These are phyloP conservation scores for Alternaria ventricosa DNA, from an alignment of 2,329 filamentous ascomycete species.

Conservation along the genomic window DNA sequence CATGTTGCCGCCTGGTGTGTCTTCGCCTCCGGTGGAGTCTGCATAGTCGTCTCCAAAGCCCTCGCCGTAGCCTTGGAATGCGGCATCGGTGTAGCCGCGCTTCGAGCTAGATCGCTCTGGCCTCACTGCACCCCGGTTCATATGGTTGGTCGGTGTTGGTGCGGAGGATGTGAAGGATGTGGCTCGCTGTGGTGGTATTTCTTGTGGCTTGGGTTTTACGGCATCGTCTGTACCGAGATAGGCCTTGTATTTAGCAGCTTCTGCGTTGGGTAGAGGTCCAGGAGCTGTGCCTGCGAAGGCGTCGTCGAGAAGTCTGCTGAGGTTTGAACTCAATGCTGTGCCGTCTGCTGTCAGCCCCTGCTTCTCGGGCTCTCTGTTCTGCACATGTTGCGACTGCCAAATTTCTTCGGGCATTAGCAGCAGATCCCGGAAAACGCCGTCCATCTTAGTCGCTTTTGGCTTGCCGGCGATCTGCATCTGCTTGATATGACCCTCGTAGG, in stretches of 20 bases:
- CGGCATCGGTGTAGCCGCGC: constrained; percentile 75
- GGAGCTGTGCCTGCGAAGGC: constrained; percentile 52
- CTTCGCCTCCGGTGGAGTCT: constrained; percentile 75
- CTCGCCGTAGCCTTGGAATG: constrained; percentile 77
- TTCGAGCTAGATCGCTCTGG: constrained; percentile 74
- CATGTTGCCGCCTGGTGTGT: constrained; percentile 55
- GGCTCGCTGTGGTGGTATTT: constrained; percentile 29
- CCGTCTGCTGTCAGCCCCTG: constrained; percentile 35
- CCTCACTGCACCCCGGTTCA: constrained; percentile 57
- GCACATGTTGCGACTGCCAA: constrained; percentile 48
- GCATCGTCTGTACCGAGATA: constrained; percentile 55
- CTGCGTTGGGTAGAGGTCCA: constrained; percentile 50
- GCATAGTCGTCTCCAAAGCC: constrained; percentile 72
- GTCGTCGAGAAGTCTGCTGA: constrained; percentile 46
- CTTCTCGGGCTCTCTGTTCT: constrained; percentile 49
- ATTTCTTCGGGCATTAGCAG: constrained; percentile 50
- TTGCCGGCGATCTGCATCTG: constrained; percentile 56
- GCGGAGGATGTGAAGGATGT: constrained; percentile 28
- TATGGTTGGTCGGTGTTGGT: constrained; percentile 44
- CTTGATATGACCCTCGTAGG: constrained; percentile 62
- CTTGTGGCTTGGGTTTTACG: constrained; percentile 36
- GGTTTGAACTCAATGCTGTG: constrained; percentile 29
- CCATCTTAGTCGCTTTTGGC: constrained; percentile 55
- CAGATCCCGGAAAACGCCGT: constrained; percentile 43
- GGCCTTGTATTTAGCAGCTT: constrained; percentile 52